Base-by-base conservation (phyloP, 78 protist species). In the Dictyostelium purpureum region DNA sequence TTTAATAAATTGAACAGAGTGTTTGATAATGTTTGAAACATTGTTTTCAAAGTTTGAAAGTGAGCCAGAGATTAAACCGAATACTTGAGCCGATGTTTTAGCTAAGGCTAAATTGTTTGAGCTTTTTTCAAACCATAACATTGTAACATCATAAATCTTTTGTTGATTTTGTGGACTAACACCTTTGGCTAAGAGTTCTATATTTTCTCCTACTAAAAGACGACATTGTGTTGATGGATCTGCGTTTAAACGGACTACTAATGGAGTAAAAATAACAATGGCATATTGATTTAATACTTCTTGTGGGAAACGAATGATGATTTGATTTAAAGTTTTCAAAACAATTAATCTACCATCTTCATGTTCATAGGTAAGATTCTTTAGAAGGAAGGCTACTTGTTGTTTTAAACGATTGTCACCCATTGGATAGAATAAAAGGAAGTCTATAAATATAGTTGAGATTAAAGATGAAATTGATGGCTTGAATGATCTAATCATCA, bases 391-490 rank as follows among this genome's bases (percentile, higher is more conserved):
- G 3, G 92, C 73, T 10, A 85, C 31, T 40, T 85, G 92, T 61
- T 52, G 67, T 35, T 85, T 85, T 43, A 85, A 61, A 49, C 92
- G 63, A 10, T 49, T n/a, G 4, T 85, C 92, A n/a, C 92, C 92
- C 92, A 85, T 85, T 74, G 92, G 92, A 85, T 85, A 85, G 16
- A 37, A 73, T 1, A 85, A 16, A 14, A 85, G 9, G 26, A 85
- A 85, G 45, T 85, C 92, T 11, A 85, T 70, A 33, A 85, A 49
- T 65, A 85, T 51, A 42, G 38, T 52, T 10, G 76, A 28, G n/a
- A 85, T 43, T 5, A 26, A n/a, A 0, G 37, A 31, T 16, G 76
- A 52, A 35, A 73, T 47, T 3, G 18, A 19, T 10, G 47, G 21
- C 11, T 31, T 43, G 24, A 42, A 59, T 0, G 92, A 35, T 47